Evolutionary conservation across 352 stramenopile species (phyloP), one percentile per base, ranked within the genome.

Genomic region (Phytophthora ramorum): DNA sequence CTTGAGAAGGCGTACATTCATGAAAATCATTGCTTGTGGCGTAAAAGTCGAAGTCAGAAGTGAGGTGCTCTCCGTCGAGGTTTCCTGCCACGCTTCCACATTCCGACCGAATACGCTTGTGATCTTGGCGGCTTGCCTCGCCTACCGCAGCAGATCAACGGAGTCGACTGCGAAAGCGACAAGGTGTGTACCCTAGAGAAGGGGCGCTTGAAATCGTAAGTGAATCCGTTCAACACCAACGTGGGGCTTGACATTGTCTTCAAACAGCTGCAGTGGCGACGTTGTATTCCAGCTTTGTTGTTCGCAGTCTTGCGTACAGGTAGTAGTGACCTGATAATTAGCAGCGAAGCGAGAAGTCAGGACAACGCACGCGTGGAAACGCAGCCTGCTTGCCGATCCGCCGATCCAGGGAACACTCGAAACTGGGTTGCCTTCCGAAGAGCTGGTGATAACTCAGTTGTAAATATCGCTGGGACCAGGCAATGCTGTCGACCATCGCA

Each of bases 301-400:
- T 20, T 24, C 32, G 24, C 19, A 46, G 12, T 35, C 19, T 44
- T 28, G 22, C 22, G 28, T 2, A 24, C 22, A n/a, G n/a, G 22
- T 3, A 24, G n/a, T 24, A 40, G 9, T 40, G 46, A 13, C 35
- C n/a, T 53, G 46, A 38, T 19, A 55, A 35, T 32, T 22, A 16
- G 16, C 35, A 41, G 35, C 35, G 16, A 41, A 41, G 6, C 28
- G 26, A 7, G 6, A 6, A 30, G 4, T 7, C 34, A 16, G 10
- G 26, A 10, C 47, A 44, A 55, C 32, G 30, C 2, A 13, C 34
- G 43, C 54, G 45, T 44, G 40, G 53, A 60, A 35, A 60, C 53
- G 53, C 35, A 41, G 37, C 14, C 22, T 43, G n/a, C 38, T 46
- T 51, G 19, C 8, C 34, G 28, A 49, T 44, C 13, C 14, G 7